Evolutionary conservation across 1,139 yeast species (phyloP), one percentile per base, ranked within the genome.

Genomic region (Eremothecium sinecaudum): DNA sequence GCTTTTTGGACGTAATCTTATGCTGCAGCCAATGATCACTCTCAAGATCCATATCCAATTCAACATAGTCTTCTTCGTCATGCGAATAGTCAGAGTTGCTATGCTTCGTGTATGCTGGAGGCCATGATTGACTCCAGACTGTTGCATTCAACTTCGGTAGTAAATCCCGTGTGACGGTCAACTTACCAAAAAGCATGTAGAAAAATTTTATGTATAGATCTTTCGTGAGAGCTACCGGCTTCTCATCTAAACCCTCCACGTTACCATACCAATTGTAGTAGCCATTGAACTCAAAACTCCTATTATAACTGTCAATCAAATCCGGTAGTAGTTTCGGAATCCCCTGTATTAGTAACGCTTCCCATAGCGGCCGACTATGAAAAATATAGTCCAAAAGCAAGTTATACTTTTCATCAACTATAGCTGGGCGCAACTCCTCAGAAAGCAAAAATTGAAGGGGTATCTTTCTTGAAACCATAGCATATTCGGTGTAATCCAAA

Each of bases 301-400:
- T 35, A 18, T 33, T 24, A 15, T 38, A 34, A 13, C 24, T 22
- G 13, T 20, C 24, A 4, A 37, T 20, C 9, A 20, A 19, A 13
- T 25, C 27, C 20, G 16, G 16, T 7, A 38, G 20, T 16, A 26
- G 28, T 10, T 25, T 19, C 19, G 39, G 29, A 24, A 29, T 28
- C 14, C 14, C 17, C 24, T 24, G 24, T 9, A 28, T 33, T 14
- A 38, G 32, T 23, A 36, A 27, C 10, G 31, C 34, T 12, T 33
- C 40, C n/a, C 36, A 35, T 24, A 32, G 31, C 27, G 40, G 41
- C 28, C 19, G 16, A 20, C 9, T 40, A 35, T 28, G 41, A 28
- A 41, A 32, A 22, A 43, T 29, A 26, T 47, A 49, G 29, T 52
- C 57, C n/a, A 40, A 19, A 8, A 52, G 36, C 15, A 51, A 22